Percentiles rank a stretch among this genome's conserved stretches.
Evolutionary conservation across 805 yeast species (phyloP).

Genomic region (Zygotorulaspora danielsina): DNA sequence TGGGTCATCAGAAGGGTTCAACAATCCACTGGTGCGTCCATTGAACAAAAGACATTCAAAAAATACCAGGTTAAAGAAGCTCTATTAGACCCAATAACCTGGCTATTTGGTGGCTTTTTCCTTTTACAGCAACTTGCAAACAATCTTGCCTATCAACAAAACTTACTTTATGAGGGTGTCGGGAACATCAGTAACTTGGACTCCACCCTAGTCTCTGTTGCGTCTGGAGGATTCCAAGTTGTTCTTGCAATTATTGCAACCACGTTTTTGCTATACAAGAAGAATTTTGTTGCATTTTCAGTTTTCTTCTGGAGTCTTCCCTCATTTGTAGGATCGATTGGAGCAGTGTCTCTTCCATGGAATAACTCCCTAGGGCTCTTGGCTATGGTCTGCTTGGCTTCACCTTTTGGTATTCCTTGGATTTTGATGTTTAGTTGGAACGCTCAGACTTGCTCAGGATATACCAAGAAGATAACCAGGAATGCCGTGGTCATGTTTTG

Average conservation of each 20-base stretch:
- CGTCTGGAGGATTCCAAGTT: constrained; percentile 47
- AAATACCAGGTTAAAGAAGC: constrained; percentile 48
- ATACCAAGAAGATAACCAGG: constrained; percentile 48
- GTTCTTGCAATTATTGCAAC: constrained; percentile 41
- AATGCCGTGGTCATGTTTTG: constrained; percentile 44
- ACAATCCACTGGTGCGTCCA: constrained; percentile 38
- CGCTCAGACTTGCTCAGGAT: constrained; percentile 40
- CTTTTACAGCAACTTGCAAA: constrained; percentile 49
- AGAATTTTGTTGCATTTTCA: constrained; percentile 40
- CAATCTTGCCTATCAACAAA: constrained; percentile 51
- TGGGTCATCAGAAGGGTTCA: constrained; percentile 47
- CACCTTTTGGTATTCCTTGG: constrained; percentile 44
- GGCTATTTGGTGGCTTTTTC: constrained; percentile 41
- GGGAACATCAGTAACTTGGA: constrained; percentile 43
- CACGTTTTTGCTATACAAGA: constrained; percentile 31
- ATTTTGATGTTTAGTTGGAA: constrained; percentile 38
- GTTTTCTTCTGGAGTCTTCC: constrained; percentile 41
- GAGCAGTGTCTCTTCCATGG: constrained; percentile 44
- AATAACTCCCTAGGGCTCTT: constrained; percentile 42
- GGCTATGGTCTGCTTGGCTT: constrained; percentile 47
- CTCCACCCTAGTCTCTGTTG: constrained; percentile 52
- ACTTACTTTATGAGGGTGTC: constrained; percentile 43
- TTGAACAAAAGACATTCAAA: constrained; percentile 47
- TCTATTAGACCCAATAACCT: constrained; percentile 45
- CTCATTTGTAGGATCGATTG: constrained; percentile 44